Evolutionary conservation across 2,329 filamentous ascomycete genomes (phyloP), one percentile per base, ranked within the genome.

Genomic region (Aureobasidium sp.): DNA sequence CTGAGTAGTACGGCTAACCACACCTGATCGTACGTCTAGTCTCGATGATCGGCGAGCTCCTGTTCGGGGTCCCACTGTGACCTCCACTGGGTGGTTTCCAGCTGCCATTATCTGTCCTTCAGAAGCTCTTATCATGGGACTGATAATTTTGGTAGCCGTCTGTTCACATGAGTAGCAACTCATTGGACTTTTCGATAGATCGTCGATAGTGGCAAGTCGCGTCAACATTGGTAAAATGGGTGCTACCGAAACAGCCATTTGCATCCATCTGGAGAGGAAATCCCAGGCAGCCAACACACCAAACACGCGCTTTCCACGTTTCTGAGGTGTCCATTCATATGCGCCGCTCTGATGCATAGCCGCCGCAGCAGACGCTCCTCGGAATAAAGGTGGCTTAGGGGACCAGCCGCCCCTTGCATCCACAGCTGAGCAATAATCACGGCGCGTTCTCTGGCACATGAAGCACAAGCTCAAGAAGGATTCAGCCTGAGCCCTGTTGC

Each of bases 321-420:
- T 32, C 4, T 7, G 51, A 29, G 17, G 17, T n/a, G 13, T 4
- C 5, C 34, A 20, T 52, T 20, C 5, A 36, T 15, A 13, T 34
- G 50, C 50, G 17, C 26, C 34, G 34, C 23, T 53, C 34, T 29
- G 12, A 53, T 37, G 23, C 7, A 10, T 53, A 29, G 23, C 51
- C 23, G 51, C 36, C 34, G 51, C 34, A 27, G 26, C n/a, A 26
- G 13, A 32, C 37, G 23, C 6, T 27, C 23, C 23, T 29, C 32
- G 23, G 34, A 12, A 41, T n/a, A 41, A 34, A 20, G 36, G 26
- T n/a, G 17, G 37, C 15, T 12, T 23, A 13, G 10, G 42, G 27
- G 10, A 46, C n/a, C 39, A 46, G 53, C 37, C 39, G 53, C 29
- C 53, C 20, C 53, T 57, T 57, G 53, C 53, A 46, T 57, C 17